Evolutionary conservation across 441 rosid species (phyloP), one percentile per base, ranked within the genome.

Genomic region (Daphne laureola): DNA sequence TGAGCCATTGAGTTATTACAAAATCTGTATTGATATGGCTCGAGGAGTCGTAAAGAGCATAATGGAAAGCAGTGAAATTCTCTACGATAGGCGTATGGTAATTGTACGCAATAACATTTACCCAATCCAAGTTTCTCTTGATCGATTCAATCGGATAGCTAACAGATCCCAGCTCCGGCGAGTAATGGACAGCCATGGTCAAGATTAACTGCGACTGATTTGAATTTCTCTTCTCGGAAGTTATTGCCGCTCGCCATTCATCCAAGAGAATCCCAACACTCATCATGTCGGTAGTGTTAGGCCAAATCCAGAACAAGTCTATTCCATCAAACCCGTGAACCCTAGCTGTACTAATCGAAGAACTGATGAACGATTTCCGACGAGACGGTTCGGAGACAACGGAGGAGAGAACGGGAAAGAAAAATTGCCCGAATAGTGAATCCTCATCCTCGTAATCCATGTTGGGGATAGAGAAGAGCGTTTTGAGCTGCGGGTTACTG

Each of bases 201-300:
- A 78, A 43, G 1, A 66, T 43, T 38, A 78, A 35, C 16, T 36
- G 18, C 0, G 65, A 49, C 41, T 52, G 46, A 40, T 53, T 40
- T 1, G 74, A 46, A 15, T 54, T 65, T 57, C 54, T 60, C 1
- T 68, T 40, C 53, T 79, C 81, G 1, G 59, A 68, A 36, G 40
- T 35, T 18, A 79, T 46, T 8, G 79, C 70, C 43, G 61, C 68
- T 51, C 70, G 59, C 79, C 81, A 79, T 49, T 79, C 83, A 14
- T 73, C 67, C 1, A 76, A 46, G 12, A 79, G 44, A 49, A 26
- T 16, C 3, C 66, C 73, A 5, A 73, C 15, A 17, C 43, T 45
- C 8, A 47, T 5, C 62, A 67, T 38, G 53, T 77, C 74, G 15
- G 63, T 49, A 48, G 63, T 53, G 31, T 68, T 61, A 27, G 78